Conservation (phyloP, 2,329 filamentous ascomycete genomes). For the Erysiphe pisi region DNA sequence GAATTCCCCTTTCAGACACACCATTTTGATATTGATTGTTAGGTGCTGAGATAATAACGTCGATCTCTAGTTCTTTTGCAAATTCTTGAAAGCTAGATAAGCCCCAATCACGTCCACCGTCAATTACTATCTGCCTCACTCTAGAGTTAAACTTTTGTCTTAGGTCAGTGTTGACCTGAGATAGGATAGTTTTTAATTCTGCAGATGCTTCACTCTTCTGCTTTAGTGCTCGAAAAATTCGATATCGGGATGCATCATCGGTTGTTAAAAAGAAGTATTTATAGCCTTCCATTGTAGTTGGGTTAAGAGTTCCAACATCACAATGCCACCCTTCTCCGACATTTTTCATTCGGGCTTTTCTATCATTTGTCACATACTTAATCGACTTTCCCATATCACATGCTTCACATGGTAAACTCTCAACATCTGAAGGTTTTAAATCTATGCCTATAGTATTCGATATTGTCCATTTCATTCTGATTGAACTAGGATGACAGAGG, state of each 20-base stretch:
- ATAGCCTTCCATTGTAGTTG: background rate
- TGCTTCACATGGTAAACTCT: background rate
- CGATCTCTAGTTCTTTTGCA: background rate
- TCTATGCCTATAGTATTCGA: conserved; percentile 14
- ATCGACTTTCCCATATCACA: conserved; percentile 16
- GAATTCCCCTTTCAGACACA: background rate
- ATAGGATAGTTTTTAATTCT: background rate
- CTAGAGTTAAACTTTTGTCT: background rate
- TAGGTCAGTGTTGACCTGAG: background rate
- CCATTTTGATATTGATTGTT: conserved; percentile 8
- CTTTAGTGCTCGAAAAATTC: background rate
- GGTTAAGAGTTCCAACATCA: background rate
- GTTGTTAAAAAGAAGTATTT: background rate
- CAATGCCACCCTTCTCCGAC: conserved; percentile 23
- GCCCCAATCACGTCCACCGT: background rate
- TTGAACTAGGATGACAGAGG: conserved; percentile 3
- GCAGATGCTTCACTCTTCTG: background rate
- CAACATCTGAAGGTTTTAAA: conserved; percentile 8
- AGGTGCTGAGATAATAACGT: no score
- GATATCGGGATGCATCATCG: background rate
- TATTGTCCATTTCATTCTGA: background rate
- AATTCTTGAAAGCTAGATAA: background rate
- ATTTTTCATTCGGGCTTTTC: background rate
- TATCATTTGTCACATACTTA: background rate
- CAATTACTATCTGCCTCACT: background rate